Evolutionary conservation across 116 monocot species (phyloP).

Genomic region (Iris pallida): DNA sequence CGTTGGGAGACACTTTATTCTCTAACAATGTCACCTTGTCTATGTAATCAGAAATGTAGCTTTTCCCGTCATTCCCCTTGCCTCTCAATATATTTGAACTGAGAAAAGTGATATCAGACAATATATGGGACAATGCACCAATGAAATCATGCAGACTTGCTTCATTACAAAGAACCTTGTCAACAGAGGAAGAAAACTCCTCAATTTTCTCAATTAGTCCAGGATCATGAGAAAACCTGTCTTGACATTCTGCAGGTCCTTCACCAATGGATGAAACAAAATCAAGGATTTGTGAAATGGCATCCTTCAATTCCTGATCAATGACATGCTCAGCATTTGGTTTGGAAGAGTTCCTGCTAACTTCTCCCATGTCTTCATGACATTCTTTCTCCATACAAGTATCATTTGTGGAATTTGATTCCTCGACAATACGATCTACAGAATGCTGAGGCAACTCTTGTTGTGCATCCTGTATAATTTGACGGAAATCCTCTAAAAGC

Average conservation of each 20-base stretch:
- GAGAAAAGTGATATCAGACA: neutral
- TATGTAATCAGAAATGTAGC: slow-evolving; percentile 6
- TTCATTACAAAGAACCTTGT: neutral
- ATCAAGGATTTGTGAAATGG: slow-evolving; percentile 5
- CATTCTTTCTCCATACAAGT: neutral
- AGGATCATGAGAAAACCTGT: neutral
- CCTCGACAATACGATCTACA: neutral
- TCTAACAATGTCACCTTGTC: slow-evolving; percentile 7
- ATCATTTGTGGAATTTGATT: neutral
- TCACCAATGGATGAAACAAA: slow-evolving; percentile 4
- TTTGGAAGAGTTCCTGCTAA: neutral
- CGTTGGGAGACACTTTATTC: neutral
- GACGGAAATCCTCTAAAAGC: slow-evolving; percentile 8
- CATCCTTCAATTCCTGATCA: slow-evolving; percentile 9
- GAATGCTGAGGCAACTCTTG: neutral
- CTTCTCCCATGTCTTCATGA: neutral
- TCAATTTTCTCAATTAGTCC: neutral
- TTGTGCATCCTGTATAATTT: slow-evolving; percentile 6
- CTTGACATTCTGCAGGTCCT: neutral
- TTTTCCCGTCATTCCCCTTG: slow-evolving; percentile 1
- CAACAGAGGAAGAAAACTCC: neutral
- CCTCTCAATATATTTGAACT: neutral
- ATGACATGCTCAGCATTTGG: neutral
- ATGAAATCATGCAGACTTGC: slow-evolving; percentile 9
- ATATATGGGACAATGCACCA: neutral